Evolutionary conservation across 2,329 filamentous ascomycete genomes (phyloP), one percentile per base, ranked within the genome.

Genomic region (Aspergillus hiratsukae): DNA sequence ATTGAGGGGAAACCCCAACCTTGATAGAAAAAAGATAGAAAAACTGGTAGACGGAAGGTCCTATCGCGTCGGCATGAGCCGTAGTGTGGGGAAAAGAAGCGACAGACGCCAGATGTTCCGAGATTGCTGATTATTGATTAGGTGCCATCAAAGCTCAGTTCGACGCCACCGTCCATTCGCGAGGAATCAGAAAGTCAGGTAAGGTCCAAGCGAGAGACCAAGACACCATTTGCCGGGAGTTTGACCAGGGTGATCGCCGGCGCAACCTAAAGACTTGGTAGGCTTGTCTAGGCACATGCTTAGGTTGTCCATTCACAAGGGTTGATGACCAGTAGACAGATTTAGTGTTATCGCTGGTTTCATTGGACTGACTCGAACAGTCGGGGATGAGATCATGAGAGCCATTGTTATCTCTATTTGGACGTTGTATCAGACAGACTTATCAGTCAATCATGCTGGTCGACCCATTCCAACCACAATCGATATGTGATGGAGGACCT

Each of bases 181-280:
- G 48, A 43, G 28, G 41, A 48, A 25, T 25, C 45, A 31, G 23
- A 40, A 25, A 51, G n/a, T 46, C 23, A 51, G 21, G 57, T 59
- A 59, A 59, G 57, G 57, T 59, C 57, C 57, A 59, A 57, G 57
- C 57, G 57, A 57, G 43, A 28, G 27, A 52, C 41, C 29, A 11
- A 31, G 48, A 45, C 23, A 29, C 48, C 29, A 48, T 45, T 56
- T 52, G 49, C 25, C 43, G 40, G 25, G 40, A 40, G 9, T 14
- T 51, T 25, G 23, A 9, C 40, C 43, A 45, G n/a, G n/a, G 31
- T 41, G 25, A 45, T 41, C n/a, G 45, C 21, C 29, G 19, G 41
- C 41, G 41, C 41, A 19, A 11, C 19, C 8, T 23, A 10, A 43
- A 43, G n/a, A 11, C 8, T 14, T 19, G 21, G n/a, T 19, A 21